These are phyloP conservation scores for Dicorynia guianensis DNA, from an alignment of 306 rosid species.

Conservation along the genomic window DNA sequence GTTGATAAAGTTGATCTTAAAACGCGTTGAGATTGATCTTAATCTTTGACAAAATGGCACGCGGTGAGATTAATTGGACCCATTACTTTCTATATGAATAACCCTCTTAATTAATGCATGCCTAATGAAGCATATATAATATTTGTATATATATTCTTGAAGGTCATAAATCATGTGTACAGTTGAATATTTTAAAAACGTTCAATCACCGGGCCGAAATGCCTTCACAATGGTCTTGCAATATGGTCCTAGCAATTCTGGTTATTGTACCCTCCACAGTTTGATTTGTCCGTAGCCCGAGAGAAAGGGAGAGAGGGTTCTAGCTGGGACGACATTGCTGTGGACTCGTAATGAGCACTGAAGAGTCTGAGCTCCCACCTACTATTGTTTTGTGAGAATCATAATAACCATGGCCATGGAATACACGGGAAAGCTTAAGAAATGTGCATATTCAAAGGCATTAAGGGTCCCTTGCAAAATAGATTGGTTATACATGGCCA, in stretches of 20 bases:
- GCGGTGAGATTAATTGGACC: conserved; percentile 43
- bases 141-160: no score
- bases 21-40: conserved; percentile 43
- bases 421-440: conserved; percentile 11
- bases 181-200: no score
- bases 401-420: conserved; percentile 33
- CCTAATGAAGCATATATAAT: no score
- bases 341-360: neutral
- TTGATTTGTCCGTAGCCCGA: neutral
- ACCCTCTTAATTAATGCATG: neutral
- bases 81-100: conserved; percentile 20
- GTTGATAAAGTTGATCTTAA: conserved; percentile 7
- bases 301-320: neutral
- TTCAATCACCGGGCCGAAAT: conserved; percentile 3
- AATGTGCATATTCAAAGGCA: conserved; percentile 32
- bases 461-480: conserved; percentile 38
- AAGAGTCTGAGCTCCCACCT: neutral
- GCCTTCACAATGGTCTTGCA: conserved; percentile 17
- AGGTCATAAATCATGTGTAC: no score
- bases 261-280: conserved; percentile 11
- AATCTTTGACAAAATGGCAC: conserved; percentile 51
- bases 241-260: conserved; percentile 10
- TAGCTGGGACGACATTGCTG: no score
- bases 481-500: conserved; percentile 39
- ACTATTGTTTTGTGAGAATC: conserved; percentile 4